These are phyloP conservation scores for Emmonsiellopsis sp. DNA, from an alignment of 2,329 filamentous ascomycete species.

Conservation along the genomic window DNA sequence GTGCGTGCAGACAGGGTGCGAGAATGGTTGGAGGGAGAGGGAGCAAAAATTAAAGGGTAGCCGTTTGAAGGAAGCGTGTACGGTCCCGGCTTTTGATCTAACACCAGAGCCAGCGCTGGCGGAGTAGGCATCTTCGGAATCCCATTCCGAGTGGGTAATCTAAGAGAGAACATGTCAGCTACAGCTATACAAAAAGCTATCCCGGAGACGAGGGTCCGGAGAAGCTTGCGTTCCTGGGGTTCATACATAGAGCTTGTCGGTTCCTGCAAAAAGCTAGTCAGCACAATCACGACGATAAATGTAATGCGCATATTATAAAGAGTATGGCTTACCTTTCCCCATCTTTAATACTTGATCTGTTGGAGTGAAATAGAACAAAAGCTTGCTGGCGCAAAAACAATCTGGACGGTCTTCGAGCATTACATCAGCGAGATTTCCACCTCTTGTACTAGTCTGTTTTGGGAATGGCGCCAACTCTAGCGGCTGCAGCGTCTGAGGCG, in stretches of 20 bases:
- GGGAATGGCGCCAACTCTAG: background rate
- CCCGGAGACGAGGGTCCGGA: background rate
- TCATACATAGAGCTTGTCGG: slow-evolving; percentile 42
- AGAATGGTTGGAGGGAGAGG: slow-evolving; percentile 88
- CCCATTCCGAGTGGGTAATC: slow-evolving; percentile 98
- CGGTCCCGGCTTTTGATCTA: slow-evolving; percentile 43
- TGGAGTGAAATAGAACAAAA: background rate
- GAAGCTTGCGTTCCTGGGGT: background rate
- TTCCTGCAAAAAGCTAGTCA: slow-evolving; percentile 25
- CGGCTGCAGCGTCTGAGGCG: too few relatives aligned
- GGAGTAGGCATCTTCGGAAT: slow-evolving; percentile 78
- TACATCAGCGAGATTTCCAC: background rate
- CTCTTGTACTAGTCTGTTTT: background rate
- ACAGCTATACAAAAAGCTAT: background rate
- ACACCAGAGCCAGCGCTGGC: slow-evolving; percentile 65
- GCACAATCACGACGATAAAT: background rate
- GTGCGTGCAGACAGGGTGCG: slow-evolving; percentile 83
- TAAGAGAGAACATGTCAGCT: slow-evolving; percentile 18
- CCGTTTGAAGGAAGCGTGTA: slow-evolving; percentile 65
- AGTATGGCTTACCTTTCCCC: slow-evolving; percentile 25
- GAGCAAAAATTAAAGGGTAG: slow-evolving; percentile 98
- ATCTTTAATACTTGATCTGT: slow-evolving; percentile 5
- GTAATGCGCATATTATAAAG: slow-evolving; percentile 5
- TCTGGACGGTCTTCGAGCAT: background rate
- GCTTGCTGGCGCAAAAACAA: background rate